Base-by-base conservation (phyloP, 139 green algal genomes). In the Pleodorina starrii region DNA sequence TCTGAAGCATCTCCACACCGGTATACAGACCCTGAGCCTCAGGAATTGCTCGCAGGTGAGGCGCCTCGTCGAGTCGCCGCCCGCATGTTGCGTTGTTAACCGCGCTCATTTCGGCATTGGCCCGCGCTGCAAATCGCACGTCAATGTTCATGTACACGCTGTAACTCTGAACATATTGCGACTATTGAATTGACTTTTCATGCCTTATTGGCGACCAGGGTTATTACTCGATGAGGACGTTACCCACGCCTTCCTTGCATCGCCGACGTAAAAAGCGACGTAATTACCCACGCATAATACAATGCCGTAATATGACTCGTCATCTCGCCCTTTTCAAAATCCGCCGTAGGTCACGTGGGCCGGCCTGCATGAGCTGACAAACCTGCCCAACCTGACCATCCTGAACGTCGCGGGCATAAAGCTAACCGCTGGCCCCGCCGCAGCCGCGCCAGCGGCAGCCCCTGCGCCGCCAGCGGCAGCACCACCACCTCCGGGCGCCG, bases 321-420 rank as follows among this genome's bases (percentile, higher is more conserved):
- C n/a, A n/a, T n/a, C n/a, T n/a, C n/a, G n/a, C n/a, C n/a, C n/a
- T n/a, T n/a, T n/a, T n/a, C n/a, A n/a, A n/a, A n/a, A n/a, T n/a
- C n/a, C n/a, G n/a, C 40, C 25, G 35, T 44, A 88, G 82, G 46
- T 88, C 0, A 71, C 82, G 5, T 79, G 63, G 82, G 5, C 19
- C 17, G 44, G 66, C 32, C 66, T 88, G 5, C 23, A 16, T 0
- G 66, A 38, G 44, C 66, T 88, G 4, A 46, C 43, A 17, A 25
- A 40, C n/a, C 43, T 88, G 44, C 66, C 66, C 2, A 12, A 51
- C 46, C 82, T 88, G 16, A 71, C 63, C 32, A 17, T 19, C 0
- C 82, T 88, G n/a, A 88, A 88, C 66, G 51, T 79, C 66, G 66
- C 60, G 1, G 82, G 82, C 44, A 79, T 80, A 63, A 79, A 79